A percentile compares a stretch with the other conserved stretches of the same genome.
These are phyloP conservation scores for Gorgonomyces haynaldii DNA, from an alignment of 192 early-diverging fungal genomes.

Conservation along the genomic window DNA sequence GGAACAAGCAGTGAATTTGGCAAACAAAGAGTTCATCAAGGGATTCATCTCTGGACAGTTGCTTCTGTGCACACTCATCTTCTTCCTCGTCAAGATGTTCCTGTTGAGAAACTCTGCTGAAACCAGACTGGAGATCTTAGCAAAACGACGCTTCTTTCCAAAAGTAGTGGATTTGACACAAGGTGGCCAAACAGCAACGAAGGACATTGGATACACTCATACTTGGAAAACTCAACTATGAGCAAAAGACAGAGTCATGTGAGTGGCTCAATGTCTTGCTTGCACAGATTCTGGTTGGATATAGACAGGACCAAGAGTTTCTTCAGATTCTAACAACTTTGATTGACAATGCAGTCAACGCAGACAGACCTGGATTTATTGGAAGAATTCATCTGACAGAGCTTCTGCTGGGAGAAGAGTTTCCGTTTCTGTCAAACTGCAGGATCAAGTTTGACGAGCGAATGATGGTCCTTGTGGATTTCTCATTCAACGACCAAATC, in stretches of 20 bases:
- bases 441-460: constrained; percentile 31
- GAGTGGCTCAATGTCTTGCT: constrained; percentile 79
- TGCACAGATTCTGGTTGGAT: constrained; percentile 63
- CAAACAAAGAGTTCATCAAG: constrained; percentile 7
- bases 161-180: constrained; percentile 4
- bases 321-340: constrained; percentile 50
- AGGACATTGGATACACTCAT: constrained; percentile 34
- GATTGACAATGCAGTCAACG: constrained; percentile 60
- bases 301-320: constrained; percentile 59
- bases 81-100: constrained; percentile 44
- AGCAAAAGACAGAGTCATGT: constrained; percentile 45
- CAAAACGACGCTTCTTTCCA: constrained; percentile 1
- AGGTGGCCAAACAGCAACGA: constrained; percentile 13
- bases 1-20: constrained; percentile 1
- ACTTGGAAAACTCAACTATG: constrained; percentile 29
- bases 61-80: constrained; percentile 31
- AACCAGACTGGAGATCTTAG: constrained; percentile 23
- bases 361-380: constrained; percentile 56
- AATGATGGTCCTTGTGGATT: constrained; percentile 43
- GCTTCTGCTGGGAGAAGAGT: constrained; percentile 46
- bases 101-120: constrained; percentile 34
- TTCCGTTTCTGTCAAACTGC: constrained; percentile 30
- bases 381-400: constrained; percentile 51
- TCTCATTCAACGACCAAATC: constrained; percentile 86
- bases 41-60: constrained; percentile 23